Evolutionary conservation across 1,284 basidiomycete species (phyloP), one percentile per base, ranked within the genome.

Genomic region (Porodaedalea pini): DNA sequence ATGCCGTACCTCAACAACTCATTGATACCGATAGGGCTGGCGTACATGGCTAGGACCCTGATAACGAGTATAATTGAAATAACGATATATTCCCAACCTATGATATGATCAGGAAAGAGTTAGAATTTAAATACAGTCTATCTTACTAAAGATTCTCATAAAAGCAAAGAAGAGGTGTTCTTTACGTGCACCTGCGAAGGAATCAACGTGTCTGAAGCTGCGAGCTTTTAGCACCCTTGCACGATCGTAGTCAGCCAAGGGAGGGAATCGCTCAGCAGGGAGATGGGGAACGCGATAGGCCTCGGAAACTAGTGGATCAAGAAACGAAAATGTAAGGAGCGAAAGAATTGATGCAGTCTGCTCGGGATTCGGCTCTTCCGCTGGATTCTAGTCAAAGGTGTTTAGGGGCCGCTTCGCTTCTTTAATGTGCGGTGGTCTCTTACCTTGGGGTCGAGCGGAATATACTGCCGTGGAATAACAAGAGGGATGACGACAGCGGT

Each of bases 311-410:
- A 84, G 67, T 0, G 72, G 70, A 56, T 85, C 77, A 65, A 88
- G 69, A 71, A 82, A 89, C 25, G 75, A 72, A 68, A 79, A 90
- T 40, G 80, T 73, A 13, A 77, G 44, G 61, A 83, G 71, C 2
- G 79, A 83, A 13, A 85, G 63, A 47, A 80, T 70, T 0, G 85
- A 81, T 0, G 84, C 79, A 0, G 82, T 85, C 66, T 89, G 86
- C 64, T 89, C 85, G 2, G 83, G 82, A 67, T 82, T 84, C 4
- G 78, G 75, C 21, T 71, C 65, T 3, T 71, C 65, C 61, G 69
- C 66, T 1, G 76, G 76, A 48, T 77, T 67, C 78, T 80, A 48
- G n/a, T 40, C n/a, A 50, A 32, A 40, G 70, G 1, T 64, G 65
- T 3, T 73, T 72, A 2, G 67, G 6, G 6, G 6, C 13, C 32